Base-by-base conservation (phyloP, 371 early-diverging fungal genomes). In the Haplosporangium sp. region DNA sequence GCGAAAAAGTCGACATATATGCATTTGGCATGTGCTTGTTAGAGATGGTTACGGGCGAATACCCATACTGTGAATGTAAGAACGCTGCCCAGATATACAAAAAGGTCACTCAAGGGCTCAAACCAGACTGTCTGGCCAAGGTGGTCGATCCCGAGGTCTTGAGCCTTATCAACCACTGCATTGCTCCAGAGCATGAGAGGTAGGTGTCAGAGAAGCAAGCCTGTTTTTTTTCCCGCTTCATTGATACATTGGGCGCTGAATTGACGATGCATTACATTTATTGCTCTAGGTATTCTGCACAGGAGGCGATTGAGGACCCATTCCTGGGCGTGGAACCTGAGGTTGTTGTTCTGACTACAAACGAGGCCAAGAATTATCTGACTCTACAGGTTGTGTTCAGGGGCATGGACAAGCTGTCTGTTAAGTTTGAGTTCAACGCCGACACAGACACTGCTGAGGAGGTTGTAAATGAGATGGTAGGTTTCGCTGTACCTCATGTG, bases 21-120 rank as follows among this genome's bases (percentile, higher is more conserved):
- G 95, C 97, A 12, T 96, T 96, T 87, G 97, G 97, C 45, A 94
- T 97, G 95, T 92, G 92, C 65, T 81, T 95, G 2, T 79, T 96
- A 45, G 96, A 97, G 80, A 95, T 96, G 91, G 89, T 90, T 38
- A 96, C 97, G 9, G 92, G 94, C 53, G 94, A 93, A 67, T 94
- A 94, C 75, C 96, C 97, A 3, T 96, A 96, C 80, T 84, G 84
- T 41, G 96, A 97, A 83, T 95, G 95, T 76, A 88, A 87, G 38
- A 95, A 95, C 74, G 93, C 94, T 43, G 92, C 94, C 23, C 95
- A 96, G 67, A 90, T 95, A 45, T 94, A 93, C 84, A 92, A 92
- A 62, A 94, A 93, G 80, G 94, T 94, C 20, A 87, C 86, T 2
- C 83, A 84, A 88, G 95, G 94, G 6, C 86, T 92, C 55, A 94